A percentile compares a stretch with the other conserved stretches of the same genome.
These are phyloP conservation scores for Aureobasidium subglaciale DNA, from an alignment of 2,329 filamentous ascomycete species.

Conservation along the genomic window DNA sequence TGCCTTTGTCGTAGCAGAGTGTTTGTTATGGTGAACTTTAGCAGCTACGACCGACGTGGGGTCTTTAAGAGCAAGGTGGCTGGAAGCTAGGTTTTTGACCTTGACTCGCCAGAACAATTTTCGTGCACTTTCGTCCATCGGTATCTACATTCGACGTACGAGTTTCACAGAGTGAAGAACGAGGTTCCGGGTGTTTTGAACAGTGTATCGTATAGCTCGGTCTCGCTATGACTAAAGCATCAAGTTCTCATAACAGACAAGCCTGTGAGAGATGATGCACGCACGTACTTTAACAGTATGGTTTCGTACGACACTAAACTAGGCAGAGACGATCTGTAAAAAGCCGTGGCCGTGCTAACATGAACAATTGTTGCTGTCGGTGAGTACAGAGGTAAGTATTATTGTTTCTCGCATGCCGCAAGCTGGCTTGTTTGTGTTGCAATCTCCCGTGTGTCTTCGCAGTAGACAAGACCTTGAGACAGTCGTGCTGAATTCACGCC, in stretches of 20 bases:
- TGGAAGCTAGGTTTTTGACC: background rate
- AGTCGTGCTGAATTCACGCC: background rate
- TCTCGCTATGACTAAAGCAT: background rate
- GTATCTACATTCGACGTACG: background rate
- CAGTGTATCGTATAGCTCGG: background rate
- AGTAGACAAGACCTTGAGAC: background rate
- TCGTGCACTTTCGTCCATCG: background rate
- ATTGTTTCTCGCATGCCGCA: constrained; percentile 5
- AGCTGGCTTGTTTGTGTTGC: constrained; percentile 5
- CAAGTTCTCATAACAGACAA: background rate
- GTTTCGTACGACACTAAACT: no score
- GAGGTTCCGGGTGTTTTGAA: background rate
- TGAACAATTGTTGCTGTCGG: background rate
- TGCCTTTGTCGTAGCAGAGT: background rate
- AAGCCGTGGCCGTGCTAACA: background rate
- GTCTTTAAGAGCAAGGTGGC: background rate
- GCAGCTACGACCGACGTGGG: background rate
- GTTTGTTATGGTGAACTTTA: background rate
- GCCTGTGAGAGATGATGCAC: background rate
- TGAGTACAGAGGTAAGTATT: background rate
- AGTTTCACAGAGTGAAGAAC: background rate
- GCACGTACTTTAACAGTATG: background rate
- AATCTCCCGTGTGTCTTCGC: constrained; percentile 4
- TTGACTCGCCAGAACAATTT: background rate
- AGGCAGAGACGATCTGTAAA: no score